These are phyloP conservation scores for Gossypium bickii DNA, from an alignment of 345 rosid genomes.

Conservation along the genomic window DNA sequence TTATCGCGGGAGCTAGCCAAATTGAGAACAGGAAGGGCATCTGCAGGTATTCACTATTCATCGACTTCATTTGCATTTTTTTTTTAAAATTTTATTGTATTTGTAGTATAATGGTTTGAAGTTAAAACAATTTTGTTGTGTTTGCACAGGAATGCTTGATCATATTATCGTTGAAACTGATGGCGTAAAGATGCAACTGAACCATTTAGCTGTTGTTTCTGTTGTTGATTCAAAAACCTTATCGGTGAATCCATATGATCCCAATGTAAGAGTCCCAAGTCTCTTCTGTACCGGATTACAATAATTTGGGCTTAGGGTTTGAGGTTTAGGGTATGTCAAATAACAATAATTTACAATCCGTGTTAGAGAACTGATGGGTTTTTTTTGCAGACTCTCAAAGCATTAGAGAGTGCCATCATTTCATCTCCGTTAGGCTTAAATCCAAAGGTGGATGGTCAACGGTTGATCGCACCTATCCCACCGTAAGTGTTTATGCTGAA, in stretches of 20 bases:
- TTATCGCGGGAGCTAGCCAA: slow-evolving; percentile 71
- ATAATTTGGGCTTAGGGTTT: no score
- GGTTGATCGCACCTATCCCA: slow-evolving; percentile 80
- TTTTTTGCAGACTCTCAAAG: slow-evolving; percentile 63
- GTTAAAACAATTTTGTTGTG: neutral
- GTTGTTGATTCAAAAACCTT: slow-evolving; percentile 85
- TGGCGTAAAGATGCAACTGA: slow-evolving; percentile 74
- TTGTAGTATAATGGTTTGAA: slow-evolving; percentile 11
- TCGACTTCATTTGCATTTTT: neutral
- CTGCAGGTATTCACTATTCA: slow-evolving; percentile 45
- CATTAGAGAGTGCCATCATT: slow-evolving; percentile 76
- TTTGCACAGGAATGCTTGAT: slow-evolving; percentile 80
- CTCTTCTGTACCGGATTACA: neutral
- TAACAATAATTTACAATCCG: neutral
- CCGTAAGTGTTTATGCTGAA: slow-evolving; percentile 40
- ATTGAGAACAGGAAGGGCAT: slow-evolving; percentile 84
- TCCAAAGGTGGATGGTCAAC: slow-evolving; percentile 75
- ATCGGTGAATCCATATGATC: slow-evolving; percentile 90
- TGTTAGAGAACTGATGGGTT: neutral
- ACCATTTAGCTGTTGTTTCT: slow-evolving; percentile 80
- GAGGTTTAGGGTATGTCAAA: neutral
- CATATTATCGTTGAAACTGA: slow-evolving; percentile 80
- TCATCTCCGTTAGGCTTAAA: slow-evolving; percentile 87
- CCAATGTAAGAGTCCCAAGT: slow-evolving; percentile 45
- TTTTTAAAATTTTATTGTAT: neutral